A percentile compares a stretch with the other conserved stretches of the same genome.
These are phyloP conservation scores for Malassezia equina DNA, from an alignment of 1,284 basidiomycete species.

Conservation along the genomic window DNA sequence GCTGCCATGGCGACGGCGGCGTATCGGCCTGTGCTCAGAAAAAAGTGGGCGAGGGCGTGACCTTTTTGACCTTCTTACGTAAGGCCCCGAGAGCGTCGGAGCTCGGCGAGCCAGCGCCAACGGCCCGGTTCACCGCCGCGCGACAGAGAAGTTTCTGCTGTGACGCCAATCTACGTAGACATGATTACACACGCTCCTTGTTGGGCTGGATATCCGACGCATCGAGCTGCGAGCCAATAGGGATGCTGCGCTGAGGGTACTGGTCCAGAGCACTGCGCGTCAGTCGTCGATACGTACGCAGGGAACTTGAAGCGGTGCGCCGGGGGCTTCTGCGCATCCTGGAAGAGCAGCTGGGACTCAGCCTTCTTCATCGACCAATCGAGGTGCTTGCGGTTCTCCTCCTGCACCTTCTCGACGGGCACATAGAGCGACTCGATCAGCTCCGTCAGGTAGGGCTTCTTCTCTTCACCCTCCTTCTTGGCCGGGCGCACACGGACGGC, in stretches of 20 bases:
- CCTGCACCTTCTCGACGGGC: neutral
- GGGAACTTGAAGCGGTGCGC: constrained; percentile 13
- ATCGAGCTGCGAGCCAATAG: constrained; percentile 8
- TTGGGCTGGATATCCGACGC: constrained; percentile 11
- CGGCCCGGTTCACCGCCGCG: neutral
- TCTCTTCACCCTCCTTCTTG: neutral
- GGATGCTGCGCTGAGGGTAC: constrained; percentile 13
- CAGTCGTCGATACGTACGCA: constrained; percentile 8
- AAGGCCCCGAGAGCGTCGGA: neutral
- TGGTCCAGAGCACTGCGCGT: constrained; percentile 15
- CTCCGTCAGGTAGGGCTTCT: constrained; percentile 1
- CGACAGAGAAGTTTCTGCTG: neutral
- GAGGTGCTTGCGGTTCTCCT: constrained; percentile 12
- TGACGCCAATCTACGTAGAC: neutral
- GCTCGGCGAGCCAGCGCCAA: neutral
- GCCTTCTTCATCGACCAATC: constrained; percentile 13
- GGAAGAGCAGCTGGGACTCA: constrained; percentile 15
- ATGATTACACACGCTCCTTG: constrained; percentile 12
- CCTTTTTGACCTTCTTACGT: neutral
- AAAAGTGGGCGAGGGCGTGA: constrained; percentile 4
- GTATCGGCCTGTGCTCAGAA: constrained; percentile 11
- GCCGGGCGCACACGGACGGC: neutral
- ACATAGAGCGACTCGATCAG: constrained; percentile 5
- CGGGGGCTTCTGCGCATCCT: constrained; percentile 15
- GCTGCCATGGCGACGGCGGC: neutral